Evolutionary conservation across 1,284 basidiomycete species (phyloP), one percentile per base, ranked within the genome.

Genomic region (Farysia itapuensis): DNA sequence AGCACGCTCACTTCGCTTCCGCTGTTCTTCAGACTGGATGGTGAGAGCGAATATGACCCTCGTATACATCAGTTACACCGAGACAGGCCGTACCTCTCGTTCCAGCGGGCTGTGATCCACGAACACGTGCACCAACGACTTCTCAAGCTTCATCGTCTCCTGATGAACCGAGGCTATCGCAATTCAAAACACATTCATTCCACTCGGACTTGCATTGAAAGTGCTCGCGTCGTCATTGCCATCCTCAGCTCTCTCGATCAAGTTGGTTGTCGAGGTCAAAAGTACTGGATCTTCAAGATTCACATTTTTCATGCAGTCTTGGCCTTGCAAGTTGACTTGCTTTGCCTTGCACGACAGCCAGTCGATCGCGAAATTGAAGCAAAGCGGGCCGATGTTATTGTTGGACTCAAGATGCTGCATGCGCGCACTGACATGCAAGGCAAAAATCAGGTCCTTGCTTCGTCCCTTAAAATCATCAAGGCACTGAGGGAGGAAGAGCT

Each of bases 151-250:
- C 66, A 71, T 35, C 65, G 69, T 11, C 52, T 57, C 33, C 61
- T 58, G 29, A 58, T 71, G 53, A 64, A 58, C 21, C 49, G 50
- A 4, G 69, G 69, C 19, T 68, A 71, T 39, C 51, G 58, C 33
- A 63, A 64, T 41, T 41, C 64, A 19, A 64, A 71, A 39, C 64
- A 61, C 31, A 65, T 58, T 16, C 63, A 60, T 25, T 68, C 66
- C 11, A 67, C 64, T 13, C 46, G 64, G 23, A 64, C 60, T 15
- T 64, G 60, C 46, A 53, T 64, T 34, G 60, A 64, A 18, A 53
- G 53, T 21, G 53, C 60, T 6, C 41, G 59, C 3, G 60, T 54
- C 2, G 53, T 64, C n/a, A 53, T 64, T 12, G 54, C 40, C 4
- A 31, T 50, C 9, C 35, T 58, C 25, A 42, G 46, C 18, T 41